Evolutionary conservation across 768 basidiomycete species (phyloP).

Genomic region (Cytidiella melzeri): DNA sequence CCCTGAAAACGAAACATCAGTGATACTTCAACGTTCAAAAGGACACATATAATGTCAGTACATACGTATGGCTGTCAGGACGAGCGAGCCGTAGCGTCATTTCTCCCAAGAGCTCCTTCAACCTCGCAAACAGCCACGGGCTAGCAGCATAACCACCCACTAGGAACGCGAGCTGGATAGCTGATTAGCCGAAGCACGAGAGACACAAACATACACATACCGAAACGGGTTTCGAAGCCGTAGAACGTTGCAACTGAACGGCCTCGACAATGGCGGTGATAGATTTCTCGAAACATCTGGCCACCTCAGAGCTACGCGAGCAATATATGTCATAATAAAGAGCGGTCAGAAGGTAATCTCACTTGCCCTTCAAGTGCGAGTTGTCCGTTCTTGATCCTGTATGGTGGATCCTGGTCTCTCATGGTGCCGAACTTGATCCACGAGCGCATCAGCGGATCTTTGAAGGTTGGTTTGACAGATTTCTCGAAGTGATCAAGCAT

Average conservation of each 20-base stretch:
- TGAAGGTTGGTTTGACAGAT: constrained; percentile 39
- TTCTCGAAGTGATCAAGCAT: constrained; percentile 35
- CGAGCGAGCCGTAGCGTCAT: neutral
- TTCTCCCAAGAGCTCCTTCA: neutral
- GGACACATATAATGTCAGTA: neutral
- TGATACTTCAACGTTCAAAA: neutral
- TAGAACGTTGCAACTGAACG: constrained; percentile 25
- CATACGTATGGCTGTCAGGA: constrained; percentile 1
- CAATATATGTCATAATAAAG: neutral
- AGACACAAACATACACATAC: no score
- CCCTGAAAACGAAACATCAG: constrained; percentile 20
- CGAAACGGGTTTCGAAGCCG: neutral
- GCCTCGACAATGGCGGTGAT: constrained; percentile 29
- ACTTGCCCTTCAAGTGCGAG: constrained; percentile 33
- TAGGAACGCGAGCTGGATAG: neutral
- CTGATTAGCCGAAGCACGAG: neutral
- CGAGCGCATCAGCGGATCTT: constrained; percentile 29
- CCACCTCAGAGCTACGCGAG: constrained; percentile 32
- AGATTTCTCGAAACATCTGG: constrained; percentile 39
- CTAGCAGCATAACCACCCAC: constrained; percentile 5
- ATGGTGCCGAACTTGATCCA: constrained; percentile 38
- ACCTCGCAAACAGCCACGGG: neutral
- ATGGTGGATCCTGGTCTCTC: constrained; percentile 32
- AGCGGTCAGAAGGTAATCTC: neutral
- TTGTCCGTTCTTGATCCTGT: constrained; percentile 34